phyloP scores from a whole-genome alignment of 495 filamentous ascomycete species.

The Trichoderma gamsii region DNA sequence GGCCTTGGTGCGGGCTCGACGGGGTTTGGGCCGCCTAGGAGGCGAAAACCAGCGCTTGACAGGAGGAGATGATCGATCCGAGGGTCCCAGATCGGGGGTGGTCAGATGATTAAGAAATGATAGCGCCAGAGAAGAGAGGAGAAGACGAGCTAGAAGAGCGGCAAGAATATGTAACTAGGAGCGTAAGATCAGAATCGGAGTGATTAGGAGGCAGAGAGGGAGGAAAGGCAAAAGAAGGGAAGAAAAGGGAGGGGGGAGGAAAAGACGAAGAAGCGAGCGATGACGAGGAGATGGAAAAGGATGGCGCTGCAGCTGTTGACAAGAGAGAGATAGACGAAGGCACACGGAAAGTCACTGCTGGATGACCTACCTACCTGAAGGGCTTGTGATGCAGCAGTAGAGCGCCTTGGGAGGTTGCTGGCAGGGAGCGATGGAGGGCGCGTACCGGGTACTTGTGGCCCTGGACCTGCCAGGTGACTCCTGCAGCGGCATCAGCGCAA shows the following conservation, averaged over 20 bases:
- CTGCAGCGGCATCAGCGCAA: conserved; percentile 9
- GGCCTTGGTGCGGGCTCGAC: not conserved
- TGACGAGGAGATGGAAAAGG: conserved; percentile 20
- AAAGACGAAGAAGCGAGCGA: not conserved
- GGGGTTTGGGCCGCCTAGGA: not conserved
- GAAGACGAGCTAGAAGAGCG: conserved; percentile 19
- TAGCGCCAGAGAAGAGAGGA: conserved; percentile 6
- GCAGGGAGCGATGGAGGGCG: not conserved
- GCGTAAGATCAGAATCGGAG: not conserved
- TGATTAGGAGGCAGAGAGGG: conserved; percentile 19
- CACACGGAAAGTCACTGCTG: conserved; percentile 12
- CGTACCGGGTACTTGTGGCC: not conserved
- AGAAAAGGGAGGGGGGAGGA: conserved; percentile 14
- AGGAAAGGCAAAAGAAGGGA: conserved; percentile 17
- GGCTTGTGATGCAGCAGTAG: conserved; percentile 4
- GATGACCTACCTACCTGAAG: conserved; percentile 6
- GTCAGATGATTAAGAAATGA: conserved; percentile 13
- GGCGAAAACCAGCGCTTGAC: not conserved
- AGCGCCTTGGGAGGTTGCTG: not conserved
- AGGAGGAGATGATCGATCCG: conserved; percentile 1
- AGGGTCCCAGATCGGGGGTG: conserved; percentile 14
- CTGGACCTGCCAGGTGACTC: not conserved
- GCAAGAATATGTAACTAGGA: conserved; percentile 19
- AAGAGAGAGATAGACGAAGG: conserved; percentile 12
- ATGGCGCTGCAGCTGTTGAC: conserved; percentile 18